These are phyloP conservation scores for Leucocoprinus sp. DNA, from an alignment of 768 basidiomycete species.

Conservation along the genomic window DNA sequence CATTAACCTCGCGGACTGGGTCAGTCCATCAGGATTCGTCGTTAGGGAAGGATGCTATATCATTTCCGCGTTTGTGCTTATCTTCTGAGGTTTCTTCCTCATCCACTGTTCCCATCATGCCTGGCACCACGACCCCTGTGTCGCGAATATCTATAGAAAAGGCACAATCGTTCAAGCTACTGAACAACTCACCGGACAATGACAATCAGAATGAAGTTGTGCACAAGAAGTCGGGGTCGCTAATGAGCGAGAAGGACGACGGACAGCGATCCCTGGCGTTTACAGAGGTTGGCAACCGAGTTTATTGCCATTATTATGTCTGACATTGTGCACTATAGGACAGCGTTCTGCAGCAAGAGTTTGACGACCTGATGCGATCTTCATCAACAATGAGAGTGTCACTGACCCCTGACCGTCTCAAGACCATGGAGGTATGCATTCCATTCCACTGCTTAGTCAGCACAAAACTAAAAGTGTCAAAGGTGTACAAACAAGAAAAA, in stretches of 20 bases:
- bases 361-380: conserved; percentile 89
- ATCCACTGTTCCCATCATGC: conserved; percentile 18
- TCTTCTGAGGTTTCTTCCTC: conserved; percentile 31
- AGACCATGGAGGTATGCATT: conserved; percentile 80
- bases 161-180: conserved; percentile 51
- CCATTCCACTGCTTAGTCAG: conserved; percentile 26
- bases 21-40: conserved; percentile 37
- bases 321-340: conserved; percentile 31
- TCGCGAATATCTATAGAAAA: conserved; percentile 61
- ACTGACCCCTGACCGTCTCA: conserved; percentile 87
- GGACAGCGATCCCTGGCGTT: conserved; percentile 25
- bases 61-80: conserved; percentile 26
- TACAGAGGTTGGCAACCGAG: conserved; percentile 25
- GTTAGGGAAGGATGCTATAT: conserved; percentile 23
- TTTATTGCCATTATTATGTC: conserved; percentile 9
- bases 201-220: conserved; percentile 28
- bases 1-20: conserved; percentile 34
- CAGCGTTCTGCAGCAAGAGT: conserved; percentile 60
- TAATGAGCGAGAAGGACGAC: conserved; percentile 40
- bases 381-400: conserved; percentile 92
- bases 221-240: conserved; percentile 49
- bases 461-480: conserved; percentile 19
- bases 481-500: conserved; percentile 75
- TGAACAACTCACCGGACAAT: conserved; percentile 35
- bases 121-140: conserved; percentile 17